Conservation (phyloP, 1,284 basidiomycete species). For the Irpex sp. region DNA sequence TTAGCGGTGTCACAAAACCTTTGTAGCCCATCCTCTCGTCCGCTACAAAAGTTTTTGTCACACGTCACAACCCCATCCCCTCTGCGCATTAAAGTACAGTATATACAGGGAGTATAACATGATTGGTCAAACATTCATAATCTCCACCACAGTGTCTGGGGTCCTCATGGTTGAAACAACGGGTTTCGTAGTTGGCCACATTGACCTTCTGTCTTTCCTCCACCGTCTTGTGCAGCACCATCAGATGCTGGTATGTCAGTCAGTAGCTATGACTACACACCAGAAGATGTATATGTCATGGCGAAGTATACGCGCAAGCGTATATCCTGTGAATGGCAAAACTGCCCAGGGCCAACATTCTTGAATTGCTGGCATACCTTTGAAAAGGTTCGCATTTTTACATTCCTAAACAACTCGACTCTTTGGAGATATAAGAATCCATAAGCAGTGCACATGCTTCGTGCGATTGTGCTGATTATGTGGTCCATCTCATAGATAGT, state of each 20-base stretch:
- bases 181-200: too few species aligned
- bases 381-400: slow-evolving; percentile 1
- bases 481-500: background rate
- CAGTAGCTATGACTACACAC: background rate
- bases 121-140: background rate
- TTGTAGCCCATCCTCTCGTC: too few species aligned
- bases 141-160: background rate
- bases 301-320: background rate
- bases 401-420: slow-evolving; percentile 5
- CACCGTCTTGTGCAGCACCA: too few species aligned
- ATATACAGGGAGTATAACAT: too few species aligned
- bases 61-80: too few species aligned
- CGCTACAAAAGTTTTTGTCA: too few species aligned
- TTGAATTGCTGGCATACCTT: slow-evolving; percentile 2
- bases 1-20: too few species aligned
- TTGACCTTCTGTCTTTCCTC: too few species aligned
- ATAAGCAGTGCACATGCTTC: background rate
- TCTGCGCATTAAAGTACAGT: too few species aligned
- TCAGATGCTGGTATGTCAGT: background rate
- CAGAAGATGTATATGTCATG: background rate
- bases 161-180: too few species aligned
- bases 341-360: background rate
- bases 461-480: background rate
- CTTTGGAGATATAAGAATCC: background rate
- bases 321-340: slow-evolving; percentile 7